Evolutionary conservation across 371 early-diverging fungal genomes (phyloP).

Genomic region (Chytridiales sp.): DNA sequence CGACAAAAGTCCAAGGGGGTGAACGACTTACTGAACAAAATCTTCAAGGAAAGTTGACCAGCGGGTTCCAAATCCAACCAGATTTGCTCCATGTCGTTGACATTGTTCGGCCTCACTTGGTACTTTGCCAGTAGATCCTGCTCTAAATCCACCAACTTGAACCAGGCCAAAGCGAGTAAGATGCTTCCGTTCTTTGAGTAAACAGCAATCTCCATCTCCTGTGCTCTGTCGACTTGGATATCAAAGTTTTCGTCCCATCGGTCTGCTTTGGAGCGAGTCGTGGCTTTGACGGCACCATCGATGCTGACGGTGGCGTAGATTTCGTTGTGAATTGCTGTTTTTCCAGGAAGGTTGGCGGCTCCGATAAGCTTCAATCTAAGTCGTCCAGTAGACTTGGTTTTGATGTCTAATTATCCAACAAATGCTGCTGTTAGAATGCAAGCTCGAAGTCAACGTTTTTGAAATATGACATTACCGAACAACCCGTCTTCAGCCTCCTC

Average conservation of each 20-base stretch:
- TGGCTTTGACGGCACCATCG: slow-evolving; percentile 41
- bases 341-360: slow-evolving; percentile 41
- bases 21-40: slow-evolving; percentile 39
- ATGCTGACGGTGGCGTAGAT: slow-evolving; percentile 39
- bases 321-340: slow-evolving; percentile 35
- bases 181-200: slow-evolving; percentile 32
- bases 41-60: slow-evolving; percentile 44
- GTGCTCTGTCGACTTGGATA: slow-evolving; percentile 43
- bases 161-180: slow-evolving; percentile 48
- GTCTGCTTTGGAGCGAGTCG: slow-evolving; percentile 25
- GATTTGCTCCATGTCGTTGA: slow-evolving; percentile 42
- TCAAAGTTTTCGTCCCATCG: slow-evolving; percentile 49
- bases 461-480: not conserved
- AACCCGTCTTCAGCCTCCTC: slow-evolving; percentile 37
- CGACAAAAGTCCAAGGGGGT: too few relatives aligned
- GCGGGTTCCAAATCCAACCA: slow-evolving; percentile 55
- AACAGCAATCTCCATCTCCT: slow-evolving; percentile 51
- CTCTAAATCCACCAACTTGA: slow-evolving; percentile 45
- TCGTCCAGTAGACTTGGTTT: slow-evolving; percentile 36
- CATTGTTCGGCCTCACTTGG: slow-evolving; percentile 15
- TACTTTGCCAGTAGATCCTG: slow-evolving; percentile 40
- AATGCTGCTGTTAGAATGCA: not conserved
- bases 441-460: not conserved
- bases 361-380: slow-evolving; percentile 36
- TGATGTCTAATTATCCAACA: slow-evolving; percentile 22